These are phyloP conservation scores for Leccinum fallax DNA, from an alignment of 1,284 basidiomycete species.

Conservation along the genomic window DNA sequence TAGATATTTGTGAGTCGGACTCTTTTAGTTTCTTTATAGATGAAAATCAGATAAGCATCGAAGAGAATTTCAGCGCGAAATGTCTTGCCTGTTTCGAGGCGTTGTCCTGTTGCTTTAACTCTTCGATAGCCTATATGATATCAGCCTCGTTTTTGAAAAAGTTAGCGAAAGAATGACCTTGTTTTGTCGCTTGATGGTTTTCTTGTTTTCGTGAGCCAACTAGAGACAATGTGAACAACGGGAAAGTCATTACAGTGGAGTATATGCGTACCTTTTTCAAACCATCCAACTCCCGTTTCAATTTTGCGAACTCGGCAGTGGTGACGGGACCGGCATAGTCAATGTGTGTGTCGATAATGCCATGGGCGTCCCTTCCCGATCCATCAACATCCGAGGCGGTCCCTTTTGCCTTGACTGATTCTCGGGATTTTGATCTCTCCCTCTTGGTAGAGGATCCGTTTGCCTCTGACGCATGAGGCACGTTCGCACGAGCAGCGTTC, in stretches of 20 bases:
- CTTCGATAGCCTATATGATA: slow-evolving; percentile 31
- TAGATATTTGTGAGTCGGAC: slow-evolving; percentile 47
- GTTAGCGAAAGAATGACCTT: slow-evolving; percentile 46
- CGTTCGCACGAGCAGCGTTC: slow-evolving; percentile 19
- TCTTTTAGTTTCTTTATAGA: slow-evolving; percentile 49
- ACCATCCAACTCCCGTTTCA: slow-evolving; percentile 45
- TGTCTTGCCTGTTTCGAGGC: slow-evolving; percentile 22
- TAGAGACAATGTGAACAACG: slow-evolving; percentile 36
- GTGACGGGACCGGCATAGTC: slow-evolving; percentile 33
- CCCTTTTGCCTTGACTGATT: slow-evolving; percentile 26
- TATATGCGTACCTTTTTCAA: slow-evolving; percentile 50
- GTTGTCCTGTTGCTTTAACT: slow-evolving; percentile 31
- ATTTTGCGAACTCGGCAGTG: slow-evolving; percentile 37
- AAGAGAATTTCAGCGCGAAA: not conserved
- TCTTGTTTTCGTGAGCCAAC: slow-evolving; percentile 51
- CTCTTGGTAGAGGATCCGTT: slow-evolving; percentile 13
- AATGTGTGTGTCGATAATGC: slow-evolving; percentile 23
- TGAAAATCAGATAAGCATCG: slow-evolving; percentile 1
- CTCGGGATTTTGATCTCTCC: slow-evolving; percentile 36
- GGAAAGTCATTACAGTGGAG: not conserved
- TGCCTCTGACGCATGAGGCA: slow-evolving; percentile 19
- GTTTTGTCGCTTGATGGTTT: slow-evolving; percentile 53
- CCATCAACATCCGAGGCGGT: slow-evolving; percentile 31
- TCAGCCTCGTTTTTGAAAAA: not conserved
- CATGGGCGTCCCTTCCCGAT: slow-evolving; percentile 24